Conservation (phyloP, 2,329 filamentous ascomycete species). For the Fusarium sp. region DNA sequence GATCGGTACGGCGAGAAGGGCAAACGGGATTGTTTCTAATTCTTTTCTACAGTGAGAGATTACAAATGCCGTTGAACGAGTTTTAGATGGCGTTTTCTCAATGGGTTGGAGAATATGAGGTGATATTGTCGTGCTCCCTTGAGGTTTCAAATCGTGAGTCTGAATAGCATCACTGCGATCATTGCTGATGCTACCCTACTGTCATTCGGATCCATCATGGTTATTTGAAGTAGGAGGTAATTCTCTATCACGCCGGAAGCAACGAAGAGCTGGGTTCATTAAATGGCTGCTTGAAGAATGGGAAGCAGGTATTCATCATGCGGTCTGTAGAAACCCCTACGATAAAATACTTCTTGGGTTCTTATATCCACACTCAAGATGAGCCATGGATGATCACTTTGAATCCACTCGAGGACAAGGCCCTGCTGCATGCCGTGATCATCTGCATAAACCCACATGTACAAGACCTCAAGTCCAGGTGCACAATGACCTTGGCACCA, state of each 20-base stretch:
- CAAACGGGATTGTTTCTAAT: background rate
- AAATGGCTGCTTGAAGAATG: background rate
- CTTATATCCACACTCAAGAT: too few relatives aligned
- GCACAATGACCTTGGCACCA: constrained; percentile 93
- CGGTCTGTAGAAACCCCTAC: background rate
- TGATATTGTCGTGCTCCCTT: background rate
- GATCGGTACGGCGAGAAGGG: background rate
- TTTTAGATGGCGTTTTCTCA: background rate
- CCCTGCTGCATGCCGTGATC: background rate
- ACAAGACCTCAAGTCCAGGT: background rate
- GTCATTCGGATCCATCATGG: background rate
- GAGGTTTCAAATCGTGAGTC: background rate
- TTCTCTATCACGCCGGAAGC: too few relatives aligned
- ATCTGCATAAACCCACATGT: background rate
- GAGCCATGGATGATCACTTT: background rate
- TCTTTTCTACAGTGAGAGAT: background rate
- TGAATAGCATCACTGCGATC: background rate
- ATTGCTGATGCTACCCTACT: background rate
- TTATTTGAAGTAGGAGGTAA: background rate
- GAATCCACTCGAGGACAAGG: background rate
- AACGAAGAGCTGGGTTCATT: too few relatives aligned
- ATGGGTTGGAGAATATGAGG: background rate
- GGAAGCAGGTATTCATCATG: background rate
- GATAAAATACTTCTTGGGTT: too few relatives aligned
- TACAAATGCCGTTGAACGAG: background rate